Conservation (phyloP, 192 early-diverging fungal species). For the Pilaira anomala region DNA sequence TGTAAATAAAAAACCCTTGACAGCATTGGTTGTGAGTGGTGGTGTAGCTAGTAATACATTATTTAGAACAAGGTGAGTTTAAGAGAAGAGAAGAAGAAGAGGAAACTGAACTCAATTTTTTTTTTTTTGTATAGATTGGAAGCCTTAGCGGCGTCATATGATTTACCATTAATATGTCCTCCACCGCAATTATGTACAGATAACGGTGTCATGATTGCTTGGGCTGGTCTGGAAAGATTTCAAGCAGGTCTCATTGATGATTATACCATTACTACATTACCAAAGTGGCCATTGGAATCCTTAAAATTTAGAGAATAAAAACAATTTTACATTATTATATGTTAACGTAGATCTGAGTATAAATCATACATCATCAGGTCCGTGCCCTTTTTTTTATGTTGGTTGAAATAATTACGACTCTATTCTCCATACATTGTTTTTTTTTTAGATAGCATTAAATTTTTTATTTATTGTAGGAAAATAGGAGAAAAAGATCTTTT, state of each 20-base stretch:
- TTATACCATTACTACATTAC: constrained; percentile 70
- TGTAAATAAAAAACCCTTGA: constrained; percentile 28
- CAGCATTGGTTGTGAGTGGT: constrained; percentile 67
- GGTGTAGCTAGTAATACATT: constrained; percentile 74
- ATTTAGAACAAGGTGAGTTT: constrained; percentile 42
- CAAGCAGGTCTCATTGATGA: constrained; percentile 60
- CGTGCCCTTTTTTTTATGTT: too few relatives aligned
- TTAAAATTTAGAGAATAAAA: constrained; percentile 35
- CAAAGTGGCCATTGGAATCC: constrained; percentile 69
- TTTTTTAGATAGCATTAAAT: too few relatives aligned
- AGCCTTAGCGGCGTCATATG: constrained; percentile 38
- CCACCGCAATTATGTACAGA: constrained; percentile 77
- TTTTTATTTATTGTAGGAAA: too few relatives aligned
- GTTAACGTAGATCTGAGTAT: too few relatives aligned
- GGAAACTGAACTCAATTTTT: neutral
- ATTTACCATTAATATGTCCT: constrained; percentile 63
- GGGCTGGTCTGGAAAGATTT: constrained; percentile 75
- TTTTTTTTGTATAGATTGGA: constrained; percentile 24
- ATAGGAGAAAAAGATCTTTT: too few relatives aligned
- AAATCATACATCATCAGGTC: too few relatives aligned
- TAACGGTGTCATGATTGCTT: constrained; percentile 85
- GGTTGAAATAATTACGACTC: too few relatives aligned
- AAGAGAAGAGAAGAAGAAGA: neutral
- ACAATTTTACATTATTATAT: neutral
- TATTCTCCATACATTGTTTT: too few relatives aligned